Evolutionary conservation across 202 grass and related monocot species (phyloP).

Genomic region (Zoysia matrella): DNA sequence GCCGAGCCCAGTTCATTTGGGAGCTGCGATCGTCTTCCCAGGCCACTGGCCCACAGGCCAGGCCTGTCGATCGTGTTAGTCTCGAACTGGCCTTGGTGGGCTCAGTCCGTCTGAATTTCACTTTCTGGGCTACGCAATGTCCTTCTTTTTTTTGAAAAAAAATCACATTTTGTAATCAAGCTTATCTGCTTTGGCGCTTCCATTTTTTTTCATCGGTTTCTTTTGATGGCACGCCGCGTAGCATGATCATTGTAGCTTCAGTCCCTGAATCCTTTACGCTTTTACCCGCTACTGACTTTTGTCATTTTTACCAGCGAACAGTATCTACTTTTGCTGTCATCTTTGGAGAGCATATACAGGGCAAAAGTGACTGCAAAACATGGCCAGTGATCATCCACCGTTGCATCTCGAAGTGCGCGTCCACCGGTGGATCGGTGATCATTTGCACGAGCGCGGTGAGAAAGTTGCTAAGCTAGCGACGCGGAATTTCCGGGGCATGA

Average conservation of each 20-base stretch:
- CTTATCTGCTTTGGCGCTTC: not conserved
- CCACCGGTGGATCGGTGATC: not conserved
- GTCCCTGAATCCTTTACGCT: not conserved
- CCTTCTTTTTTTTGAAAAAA: too few relatives aligned
- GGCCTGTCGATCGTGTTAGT: too few relatives aligned
- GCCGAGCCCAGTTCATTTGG: too few relatives aligned
- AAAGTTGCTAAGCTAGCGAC: not conserved
- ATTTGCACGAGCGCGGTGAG: constrained; percentile 4
- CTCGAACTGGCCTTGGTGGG: too few relatives aligned
- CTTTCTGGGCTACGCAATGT: too few relatives aligned
- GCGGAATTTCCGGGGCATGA: constrained; percentile 1
- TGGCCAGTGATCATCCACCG: not conserved
- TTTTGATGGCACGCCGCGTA: not conserved
- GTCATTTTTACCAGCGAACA: not conserved
- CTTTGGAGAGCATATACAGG: not conserved
- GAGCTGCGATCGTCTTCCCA: too few relatives aligned
- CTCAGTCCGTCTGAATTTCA: too few relatives aligned
- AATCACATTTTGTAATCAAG: too few relatives aligned
- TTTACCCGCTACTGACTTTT: not conserved
- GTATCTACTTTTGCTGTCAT: constrained; percentile 8
- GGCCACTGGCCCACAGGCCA: too few relatives aligned
- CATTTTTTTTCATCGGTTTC: too few relatives aligned
- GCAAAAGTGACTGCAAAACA: not conserved
- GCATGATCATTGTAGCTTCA: constrained; percentile 17
- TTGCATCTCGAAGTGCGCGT: not conserved